Evolutionary conservation across 2,329 filamentous ascomycete species (phyloP), one percentile per base, ranked within the genome.

Genomic region (Fusarium anthophilum): DNA sequence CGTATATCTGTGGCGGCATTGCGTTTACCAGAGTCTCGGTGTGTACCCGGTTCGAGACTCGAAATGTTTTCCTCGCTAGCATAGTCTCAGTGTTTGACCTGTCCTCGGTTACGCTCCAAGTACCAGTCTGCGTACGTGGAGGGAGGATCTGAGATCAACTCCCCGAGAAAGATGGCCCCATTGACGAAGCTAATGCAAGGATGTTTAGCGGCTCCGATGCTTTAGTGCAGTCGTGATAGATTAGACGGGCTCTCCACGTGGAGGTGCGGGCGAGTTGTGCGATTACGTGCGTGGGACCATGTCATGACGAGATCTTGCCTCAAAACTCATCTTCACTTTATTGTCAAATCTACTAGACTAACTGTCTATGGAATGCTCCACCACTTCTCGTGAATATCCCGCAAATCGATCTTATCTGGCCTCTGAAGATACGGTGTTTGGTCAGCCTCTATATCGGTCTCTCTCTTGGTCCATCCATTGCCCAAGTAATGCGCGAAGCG

Each of bases 331-430:
- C 41, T 62, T 50, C 43, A 26, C n/a, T 38, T 20, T 35, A 41
- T 26, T 60, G 12, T 51, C n/a, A 8, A 30, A 26, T 10, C 7
- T 32, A 39, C 38, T 32, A 24, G n/a, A 28, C 30, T 39, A 37
- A 30, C 8, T 26, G 0, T 7, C 56, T 68, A 84, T 24, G 83
- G 82, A 41, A 82, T 72, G 32, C 86, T 85, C 86, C 88, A 93
- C 92, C 92, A 94, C 24, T 86, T 86, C 84, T 94, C 92, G 79
- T 94, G 89, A 58, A 92, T 79, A 50, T 89, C 86, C 72, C 86
- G 85, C 69, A 94, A 80, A 78, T 93, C 89, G 45, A 91, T 84
- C 39, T 88, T 84, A 41, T 85, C 85, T 0, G 88, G 88, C 37
- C 86, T 75, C 72, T 83, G 87, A 63, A 94, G 79, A 84, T 94